Evolutionary conservation across 495 filamentous ascomycete genomes (phyloP), one percentile per base, ranked within the genome.

Genomic region (Lepraria neglecta): DNA sequence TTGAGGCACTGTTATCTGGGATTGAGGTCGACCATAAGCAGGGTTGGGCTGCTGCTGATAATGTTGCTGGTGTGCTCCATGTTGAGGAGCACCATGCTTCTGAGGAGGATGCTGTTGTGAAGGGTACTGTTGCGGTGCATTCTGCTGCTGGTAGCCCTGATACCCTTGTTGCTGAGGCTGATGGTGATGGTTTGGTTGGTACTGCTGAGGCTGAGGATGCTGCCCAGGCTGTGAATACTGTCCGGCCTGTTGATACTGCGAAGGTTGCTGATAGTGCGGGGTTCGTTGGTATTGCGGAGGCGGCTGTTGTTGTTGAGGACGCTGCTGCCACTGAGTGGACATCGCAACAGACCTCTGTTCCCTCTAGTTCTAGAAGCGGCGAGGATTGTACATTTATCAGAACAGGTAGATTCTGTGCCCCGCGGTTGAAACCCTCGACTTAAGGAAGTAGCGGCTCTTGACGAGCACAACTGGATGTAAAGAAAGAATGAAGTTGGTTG

Each of bases 111-210:
- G 47, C 38, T 58, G 51, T 38, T 59, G 58, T 43, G 55, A 52
- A 21, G 58, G 55, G 30, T 67, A 65, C 24, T 69, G 65, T 14
- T 64, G 0, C 85, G 89, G 70, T 89, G 90, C 73, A 90, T 89
- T 44, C 87, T 88, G 65, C 90, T 92, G 15, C 86, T 88, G 50
- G 89, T 69, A 61, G 58, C 46, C 45, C 59, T 31, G 21, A 48
- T 61, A 60, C 47, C 54, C 66, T 62, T 47, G 72, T 62, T 48
- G 65, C 54, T 64, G 62, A 64, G 38, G 58, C 55, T 68, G 67
- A 42, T 62, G 59, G 58, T 68, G 66, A 59, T 65, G 69, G 52
- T 65, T 64, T 51, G 68, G 57, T 60, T 69, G 64, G 21, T 67
- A 61, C 48, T 69, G 72, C 28, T 70, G 65, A 45, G 30, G 58